Base-by-base conservation (phyloP, 805 yeast species). In the Candida montana region DNA sequence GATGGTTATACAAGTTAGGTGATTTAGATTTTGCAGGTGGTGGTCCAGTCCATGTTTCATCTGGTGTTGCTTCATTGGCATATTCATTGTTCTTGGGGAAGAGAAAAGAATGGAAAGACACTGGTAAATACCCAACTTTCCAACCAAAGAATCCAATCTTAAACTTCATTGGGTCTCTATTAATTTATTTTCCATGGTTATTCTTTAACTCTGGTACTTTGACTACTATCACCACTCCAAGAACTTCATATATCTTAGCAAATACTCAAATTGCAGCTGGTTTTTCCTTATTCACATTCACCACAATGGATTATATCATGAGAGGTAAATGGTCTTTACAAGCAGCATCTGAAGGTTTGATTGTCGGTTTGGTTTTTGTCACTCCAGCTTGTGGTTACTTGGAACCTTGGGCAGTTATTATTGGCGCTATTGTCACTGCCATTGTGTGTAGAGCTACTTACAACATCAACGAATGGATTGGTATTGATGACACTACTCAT, bases 21-120 rank as follows among this genome's bases (percentile, higher is more conserved):
- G 97, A 81, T 4, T 70, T 90, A 39, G 99, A 91, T 62, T 91
- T 87, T 61, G 99, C 99, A n/a, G 99, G 99, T 36, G 98, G 98
- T 42, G 98, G 97, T 2, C 96, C 97, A 2, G 96, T 91, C 16
- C 98, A 91, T 64, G 86, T 93, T 44, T 73, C 89, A 21, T 81
- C 95, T 31, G 98, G 98, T 47, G 85, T 88, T 19, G 87, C 89
- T 27, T 96, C 96, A 2, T 78, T 91, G 52, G 95, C 85, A 7
- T 82, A 81, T 53, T 78, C 89, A 16, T 78, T 77, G 33, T 82
- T 82, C 49, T 64, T 87, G 40, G 96, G 96, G 15, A 77, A 87
- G 54, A 75, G 97, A 74, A 80, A 70, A 71, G 60, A 53, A 32
- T 58, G 61, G 55, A 47, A 44, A 34, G 57, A 59, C 20, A 55